Base-by-base conservation (phyloP, 148 eudicot genomes). In the Oxyria digyna region DNA sequence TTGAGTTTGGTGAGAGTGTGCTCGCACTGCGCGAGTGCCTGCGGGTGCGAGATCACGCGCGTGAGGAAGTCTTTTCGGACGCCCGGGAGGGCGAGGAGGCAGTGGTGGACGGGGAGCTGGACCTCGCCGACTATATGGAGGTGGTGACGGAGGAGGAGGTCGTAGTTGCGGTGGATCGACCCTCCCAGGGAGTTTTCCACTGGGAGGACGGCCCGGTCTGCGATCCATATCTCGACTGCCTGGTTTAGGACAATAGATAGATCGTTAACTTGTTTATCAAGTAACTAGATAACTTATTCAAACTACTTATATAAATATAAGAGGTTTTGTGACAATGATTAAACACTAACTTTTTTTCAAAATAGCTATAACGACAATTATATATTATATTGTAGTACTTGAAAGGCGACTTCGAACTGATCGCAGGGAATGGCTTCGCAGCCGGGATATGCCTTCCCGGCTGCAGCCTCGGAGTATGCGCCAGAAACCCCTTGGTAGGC, bases 401-500 rank as follows among this genome's bases (percentile, higher is more conserved):
- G n/a, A n/a, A 91, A 91, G 0, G 97, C 97, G 0, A 89, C 96
- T 67, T 91, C 97, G 74, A 89, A 91, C 14, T 91, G 97, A 40
- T 91, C 97, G 48, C 97, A 91, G 0, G 97, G 97, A 33, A 89
- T 89, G 4, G 96, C 87, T 5, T 91, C 93, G 67, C 93, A 89
- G 8, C 81, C 76, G 0, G 97, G 97, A 50, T 89, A 91, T 2
- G 96, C 97, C 33, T 87, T 89, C 0, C 91, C 93, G 6, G 97
- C 96, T 2, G 97, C 97, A 0, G 96, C 91, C 20, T 91, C 97
- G 1, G 96, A 89, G 78, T 89, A 91, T 10, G 97, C 96, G 6
- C 97, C 97, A 8, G 97, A 96, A 3, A 91, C 97, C 5, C 97
- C 97, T 42, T 91, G 97, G 76, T 91, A 89, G 0, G 97, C 97